Evolutionary conservation across 2,329 filamentous ascomycete species (phyloP).

Genomic region (Xylaria sp.): DNA sequence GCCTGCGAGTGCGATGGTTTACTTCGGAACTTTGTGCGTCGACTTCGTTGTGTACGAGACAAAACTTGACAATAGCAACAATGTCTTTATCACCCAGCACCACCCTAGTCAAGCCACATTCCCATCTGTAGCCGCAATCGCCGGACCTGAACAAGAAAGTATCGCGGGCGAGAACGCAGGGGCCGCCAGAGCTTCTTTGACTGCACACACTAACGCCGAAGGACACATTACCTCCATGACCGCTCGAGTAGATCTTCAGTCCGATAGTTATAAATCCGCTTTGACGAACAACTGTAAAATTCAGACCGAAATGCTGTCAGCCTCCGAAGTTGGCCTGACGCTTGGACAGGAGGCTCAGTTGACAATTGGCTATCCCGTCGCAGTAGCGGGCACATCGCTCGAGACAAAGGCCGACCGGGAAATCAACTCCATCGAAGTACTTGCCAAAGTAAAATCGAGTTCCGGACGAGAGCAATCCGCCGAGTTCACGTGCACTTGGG

Average conservation of each 20-base stretch:
- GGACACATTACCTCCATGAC: neutral
- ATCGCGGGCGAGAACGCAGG: neutral
- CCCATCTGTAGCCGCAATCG: neutral
- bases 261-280: neutral
- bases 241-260: neutral
- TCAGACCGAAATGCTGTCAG: neutral
- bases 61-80: neutral
- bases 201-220: neutral
- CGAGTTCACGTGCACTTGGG: neutral
- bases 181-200: neutral
- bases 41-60: neutral
- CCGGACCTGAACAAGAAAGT: neutral
- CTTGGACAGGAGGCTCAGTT: neutral
- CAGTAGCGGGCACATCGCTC: neutral
- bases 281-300: neutral
- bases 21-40: neutral
- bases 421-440: neutral
- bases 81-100: neutral
- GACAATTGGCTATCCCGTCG: neutral
- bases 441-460: neutral
- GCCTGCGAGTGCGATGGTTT: neutral
- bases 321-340: neutral
- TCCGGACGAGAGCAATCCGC: neutral
- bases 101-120: neutral
- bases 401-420: neutral